Conservation (phyloP, 257 asterid species). For the Marsdenia floribunda region DNA sequence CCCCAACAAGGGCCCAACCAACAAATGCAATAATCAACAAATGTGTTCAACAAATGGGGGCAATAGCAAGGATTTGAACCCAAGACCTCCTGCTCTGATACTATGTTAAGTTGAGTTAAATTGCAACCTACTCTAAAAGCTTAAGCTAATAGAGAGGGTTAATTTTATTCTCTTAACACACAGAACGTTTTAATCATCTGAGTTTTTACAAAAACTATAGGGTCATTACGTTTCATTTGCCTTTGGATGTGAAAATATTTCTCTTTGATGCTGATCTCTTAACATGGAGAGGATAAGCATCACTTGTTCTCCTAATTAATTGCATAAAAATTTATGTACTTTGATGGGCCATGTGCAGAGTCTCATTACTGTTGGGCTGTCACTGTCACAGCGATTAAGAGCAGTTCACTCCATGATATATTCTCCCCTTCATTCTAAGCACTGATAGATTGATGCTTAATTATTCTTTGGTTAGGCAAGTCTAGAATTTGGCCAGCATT, state of each 20-base stretch:
- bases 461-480: slow-evolving; percentile 4
- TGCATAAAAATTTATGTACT: neutral
- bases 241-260: neutral
- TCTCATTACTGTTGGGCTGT: neutral
- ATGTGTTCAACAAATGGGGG: too few relatives aligned
- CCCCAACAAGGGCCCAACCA: too few relatives aligned
- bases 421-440: neutral
- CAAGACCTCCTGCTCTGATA: too few relatives aligned
- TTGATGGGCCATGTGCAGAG: neutral
- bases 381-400: neutral
- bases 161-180: too few relatives aligned
- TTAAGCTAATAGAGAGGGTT: too few relatives aligned
- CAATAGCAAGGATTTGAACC: too few relatives aligned
- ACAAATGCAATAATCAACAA: too few relatives aligned
- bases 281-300: neutral
- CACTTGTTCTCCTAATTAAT: neutral
- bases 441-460: neutral
- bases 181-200: neutral
- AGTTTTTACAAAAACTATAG: neutral
- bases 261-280: neutral
- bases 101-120: too few relatives aligned
- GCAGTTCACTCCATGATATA: neutral
- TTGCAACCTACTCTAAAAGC: too few relatives aligned
- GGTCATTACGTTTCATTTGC: neutral
- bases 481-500: neutral